These are phyloP conservation scores for Linderniella brevidens DNA, from an alignment of 257 asterid genomes.

Conservation along the genomic window DNA sequence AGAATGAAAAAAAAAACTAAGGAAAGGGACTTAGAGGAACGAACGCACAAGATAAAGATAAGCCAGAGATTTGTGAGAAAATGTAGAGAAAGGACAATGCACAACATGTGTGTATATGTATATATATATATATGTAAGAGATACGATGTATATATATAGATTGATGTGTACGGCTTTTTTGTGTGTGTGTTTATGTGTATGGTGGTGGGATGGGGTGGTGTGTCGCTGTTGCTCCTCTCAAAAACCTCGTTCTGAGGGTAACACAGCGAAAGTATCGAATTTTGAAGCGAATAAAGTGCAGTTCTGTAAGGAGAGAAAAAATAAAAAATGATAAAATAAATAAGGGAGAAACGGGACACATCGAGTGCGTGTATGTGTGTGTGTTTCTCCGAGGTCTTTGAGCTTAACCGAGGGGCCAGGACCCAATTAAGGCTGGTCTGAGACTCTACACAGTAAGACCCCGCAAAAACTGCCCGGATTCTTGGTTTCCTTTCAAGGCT, in stretches of 20 bases:
- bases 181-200: constrained; percentile 17
- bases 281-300: constrained; percentile 80
- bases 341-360: too few species aligned
- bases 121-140: constrained; percentile 5
- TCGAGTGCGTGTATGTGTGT: too few species aligned
- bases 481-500: neutral
- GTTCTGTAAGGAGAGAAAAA: constrained; percentile 11
- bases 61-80: constrained; percentile 8
- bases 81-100: constrained; percentile 15
- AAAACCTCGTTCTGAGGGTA: constrained; percentile 31
- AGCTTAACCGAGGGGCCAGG: too few species aligned
- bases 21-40: neutral
- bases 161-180: too few species aligned
- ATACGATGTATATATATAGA: constrained; percentile 12
- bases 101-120: neutral
- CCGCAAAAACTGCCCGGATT: too few species aligned
- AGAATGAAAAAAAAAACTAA: constrained; percentile 5
- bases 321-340: neutral
- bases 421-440: too few species aligned
- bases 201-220: constrained; percentile 2
- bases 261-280: constrained; percentile 63
- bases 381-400: too few species aligned
- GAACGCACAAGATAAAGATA: neutral
- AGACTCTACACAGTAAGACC: too few species aligned
- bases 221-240: constrained; percentile 18